Evolutionary conservation across 176 grass and related monocot species (phyloP), one percentile per base, ranked within the genome.

Genomic region (Aegilops longissima): DNA sequence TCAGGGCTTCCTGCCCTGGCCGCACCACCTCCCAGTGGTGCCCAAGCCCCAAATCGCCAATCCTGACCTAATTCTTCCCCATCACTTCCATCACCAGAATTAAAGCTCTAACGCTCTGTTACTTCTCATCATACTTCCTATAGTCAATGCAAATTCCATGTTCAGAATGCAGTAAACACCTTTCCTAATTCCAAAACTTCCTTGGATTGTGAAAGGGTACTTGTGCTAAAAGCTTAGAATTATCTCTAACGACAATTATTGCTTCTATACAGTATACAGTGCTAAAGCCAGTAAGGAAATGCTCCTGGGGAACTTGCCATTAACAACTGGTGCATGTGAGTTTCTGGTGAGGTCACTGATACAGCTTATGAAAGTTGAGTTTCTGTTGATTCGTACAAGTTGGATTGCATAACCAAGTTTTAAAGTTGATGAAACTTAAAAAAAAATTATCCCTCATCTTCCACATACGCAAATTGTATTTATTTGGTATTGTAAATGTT

Each of bases 271-370:
- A 42, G 40, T 44, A 54, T 54, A 56, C 73, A 76, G 25, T 31
- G 27, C 73, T 54, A 45, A 52, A 5, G 42, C 23, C 14, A 74
- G 9, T 47, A 49, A 76, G 45, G 44, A 76, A 51, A 76, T 49
- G 16, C 24, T 76, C 24, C 73, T 76, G 14, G 12, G 4, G 24
- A 18, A 52, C 44, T 14, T 76, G 30, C 44, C 24, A 76, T 18
- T 16, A 31, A 3, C 25, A 8, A 76, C 16, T 10, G 27, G 45
- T 33, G 45, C 16, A 16, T 18, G 25, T 10, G 25, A 14, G 6
- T 75, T 49, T 75, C 13, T 76, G 24, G 73, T 51, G 72, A 75
- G 72, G 42, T 51, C 73, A 76, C 44, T 49, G 13, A 52, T 76
- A 76, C 7, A 76, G 16, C 73, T 76, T 47, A 52, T 51, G 73